Evolutionary conservation across 2,329 filamentous ascomycete species (phyloP).

Genomic region (Ophidiomyces ophidiicola): DNA sequence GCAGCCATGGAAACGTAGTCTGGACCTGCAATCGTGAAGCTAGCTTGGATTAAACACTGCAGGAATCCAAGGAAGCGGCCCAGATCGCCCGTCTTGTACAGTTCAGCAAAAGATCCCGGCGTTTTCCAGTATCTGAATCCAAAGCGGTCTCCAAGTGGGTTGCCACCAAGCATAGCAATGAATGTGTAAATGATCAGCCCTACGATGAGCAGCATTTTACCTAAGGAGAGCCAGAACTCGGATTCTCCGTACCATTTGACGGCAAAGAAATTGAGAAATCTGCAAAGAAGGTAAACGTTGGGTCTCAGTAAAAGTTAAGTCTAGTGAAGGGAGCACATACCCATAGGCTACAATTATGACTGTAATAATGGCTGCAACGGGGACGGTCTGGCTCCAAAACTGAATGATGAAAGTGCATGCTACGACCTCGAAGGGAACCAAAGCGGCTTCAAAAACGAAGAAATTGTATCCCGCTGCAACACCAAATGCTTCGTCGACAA

Average conservation of each 20-base stretch:
- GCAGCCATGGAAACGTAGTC: conserved; percentile 55
- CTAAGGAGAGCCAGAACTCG: conserved; percentile 62
- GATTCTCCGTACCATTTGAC: conserved; percentile 65
- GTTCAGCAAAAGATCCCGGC: conserved; percentile 58
- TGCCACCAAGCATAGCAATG: conserved; percentile 70
- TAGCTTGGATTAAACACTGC: conserved; percentile 59
- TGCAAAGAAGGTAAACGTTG: conserved; percentile 15
- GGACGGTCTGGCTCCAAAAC: conserved; percentile 39
- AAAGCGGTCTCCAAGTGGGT: conserved; percentile 57
- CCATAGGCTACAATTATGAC: conserved; percentile 36
- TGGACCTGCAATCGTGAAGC: conserved; percentile 55
- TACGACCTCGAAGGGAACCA: conserved; percentile 43
- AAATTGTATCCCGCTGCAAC: conserved; percentile 41
- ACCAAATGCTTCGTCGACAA: conserved; percentile 39
- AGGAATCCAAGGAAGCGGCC: conserved; percentile 68
- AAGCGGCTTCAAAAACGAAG: conserved; percentile 40
- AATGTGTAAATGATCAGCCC: conserved; percentile 67
- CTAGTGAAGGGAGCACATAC: conserved; percentile 20
- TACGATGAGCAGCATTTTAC: conserved; percentile 60
- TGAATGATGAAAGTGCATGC: conserved; percentile 40
- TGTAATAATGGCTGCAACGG: conserved; percentile 36
- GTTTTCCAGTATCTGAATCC: conserved; percentile 57
- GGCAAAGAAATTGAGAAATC: conserved; percentile 55
- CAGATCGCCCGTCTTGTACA: conserved; percentile 51
- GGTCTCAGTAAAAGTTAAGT: not conserved